Conservation (phyloP, 495 filamentous ascomycete genomes). For the Lophiostoma macrostomum region DNA sequence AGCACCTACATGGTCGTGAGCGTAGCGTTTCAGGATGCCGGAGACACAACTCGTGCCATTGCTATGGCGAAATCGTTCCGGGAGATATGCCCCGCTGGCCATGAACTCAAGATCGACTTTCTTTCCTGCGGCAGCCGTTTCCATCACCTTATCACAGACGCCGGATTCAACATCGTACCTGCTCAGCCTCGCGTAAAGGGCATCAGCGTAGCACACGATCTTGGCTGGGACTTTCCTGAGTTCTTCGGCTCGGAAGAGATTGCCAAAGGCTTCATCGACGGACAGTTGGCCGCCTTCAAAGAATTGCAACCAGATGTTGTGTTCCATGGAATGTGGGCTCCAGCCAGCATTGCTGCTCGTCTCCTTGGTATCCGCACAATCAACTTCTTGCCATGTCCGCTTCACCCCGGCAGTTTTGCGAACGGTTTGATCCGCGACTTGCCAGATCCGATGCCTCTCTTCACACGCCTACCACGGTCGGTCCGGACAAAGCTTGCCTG, state of each 20-base stretch:
- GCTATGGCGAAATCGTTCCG: conserved; percentile 18
- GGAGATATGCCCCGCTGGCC: conserved; percentile 12
- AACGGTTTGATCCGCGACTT: conserved; percentile 24
- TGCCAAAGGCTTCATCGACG: conserved; percentile 24
- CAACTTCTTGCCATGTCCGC: conserved; percentile 22
- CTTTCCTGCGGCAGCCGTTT: conserved; percentile 21
- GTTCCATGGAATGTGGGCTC: conserved; percentile 30
- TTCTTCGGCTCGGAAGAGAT: conserved; percentile 29
- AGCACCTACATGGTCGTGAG: conserved; percentile 20
- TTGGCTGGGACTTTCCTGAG: conserved; percentile 28
- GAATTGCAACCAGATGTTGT: conserved; percentile 21
- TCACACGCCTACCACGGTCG: conserved; percentile 24
- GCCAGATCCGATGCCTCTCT: conserved; percentile 26
- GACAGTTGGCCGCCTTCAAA: conserved; percentile 16
- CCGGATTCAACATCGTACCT: conserved; percentile 19
- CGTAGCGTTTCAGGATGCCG: conserved; percentile 25
- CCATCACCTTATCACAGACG: conserved; percentile 19
- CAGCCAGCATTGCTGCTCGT: conserved; percentile 19
- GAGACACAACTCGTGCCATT: conserved; percentile 25
- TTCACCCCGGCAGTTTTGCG: conserved; percentile 16
- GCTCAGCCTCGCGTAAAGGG: conserved; percentile 20
- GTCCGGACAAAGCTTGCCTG: conserved; percentile 15
- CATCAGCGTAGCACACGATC: conserved; percentile 19
- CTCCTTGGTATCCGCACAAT: conserved; percentile 21
- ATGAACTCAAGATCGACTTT: conserved; percentile 20